Base-by-base conservation (phyloP, 441 rosid genomes). In the Breynia disticha region DNA sequence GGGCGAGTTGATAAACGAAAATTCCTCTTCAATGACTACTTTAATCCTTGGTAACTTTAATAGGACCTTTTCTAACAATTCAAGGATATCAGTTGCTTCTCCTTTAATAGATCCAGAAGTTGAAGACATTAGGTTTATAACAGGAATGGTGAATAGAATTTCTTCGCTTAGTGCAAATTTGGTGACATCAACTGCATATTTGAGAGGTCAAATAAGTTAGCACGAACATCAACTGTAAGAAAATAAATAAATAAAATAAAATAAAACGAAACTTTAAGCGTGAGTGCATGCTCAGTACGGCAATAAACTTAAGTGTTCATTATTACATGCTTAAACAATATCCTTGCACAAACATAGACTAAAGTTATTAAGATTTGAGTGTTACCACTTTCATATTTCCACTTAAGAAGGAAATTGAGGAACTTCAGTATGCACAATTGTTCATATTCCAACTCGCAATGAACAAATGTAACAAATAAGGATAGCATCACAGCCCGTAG, bases 361-460 rank as follows among this genome's bases (percentile, higher is more conserved):
- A n/a, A 21, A 54, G 55, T 52, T 55, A 63, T 32, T 43, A 43
- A 62, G 55, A 55, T 9, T 51, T 53, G 75, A 37, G 51, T 48
- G 51, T 21, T 76, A 87, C 98, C 96, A 22, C 63, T 72, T 74
- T 76, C 77, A 57, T 56, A 42, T 70, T 87, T 87, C 98, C 98
- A 91, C 62, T 66, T 74, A 46, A 87, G 63, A 54, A 91, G 72
- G 63, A 80, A 76, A 62, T 72, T 69, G 61, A 87, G 67, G 56
- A 91, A 70, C 50, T 79, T 86, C 67, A 91, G 52, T 61, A 83
- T 49, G 62, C 86, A 74, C 55, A 91, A 74, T 57, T 85, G 90
- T 53, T 91, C 94, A 7, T 87, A 94, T 66, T 91, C 98, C 44
- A 87, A 82, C 59, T 67, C 94, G 19, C 87, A 82, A 46, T 78